Evolutionary conservation across 2,329 filamentous ascomycete genomes (phyloP).

Genomic region (Microsporum ferrugineum): DNA sequence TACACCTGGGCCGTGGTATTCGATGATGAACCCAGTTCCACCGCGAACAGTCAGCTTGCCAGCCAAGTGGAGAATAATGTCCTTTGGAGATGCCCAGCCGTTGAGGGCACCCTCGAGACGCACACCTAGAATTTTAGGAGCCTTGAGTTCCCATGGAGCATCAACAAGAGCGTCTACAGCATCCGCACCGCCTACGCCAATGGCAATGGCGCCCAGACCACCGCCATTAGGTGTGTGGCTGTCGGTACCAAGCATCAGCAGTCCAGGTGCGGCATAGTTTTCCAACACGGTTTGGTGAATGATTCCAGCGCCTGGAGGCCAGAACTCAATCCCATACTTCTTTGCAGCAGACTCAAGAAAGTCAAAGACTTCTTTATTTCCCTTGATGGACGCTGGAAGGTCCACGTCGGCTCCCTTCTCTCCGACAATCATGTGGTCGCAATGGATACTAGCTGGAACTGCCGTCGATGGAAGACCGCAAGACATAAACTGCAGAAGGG

Average conservation of each 20-base stretch:
- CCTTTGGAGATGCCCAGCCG: conserved; percentile 91
- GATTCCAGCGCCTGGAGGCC: conserved; percentile 86
- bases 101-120: conserved; percentile 69
- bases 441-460: conserved; percentile 94
- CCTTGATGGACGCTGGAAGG: conserved; percentile 69
- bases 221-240: conserved; percentile 97
- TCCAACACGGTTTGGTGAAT: conserved; percentile 97
- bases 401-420: conserved; percentile 81
- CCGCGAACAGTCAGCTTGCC: conserved; percentile 85
- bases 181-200: conserved; percentile 93
- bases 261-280: conserved; percentile 90
- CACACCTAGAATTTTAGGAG: conserved; percentile 80
- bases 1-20: conserved; percentile 85
- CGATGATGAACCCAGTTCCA: conserved; percentile 87
- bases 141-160: conserved; percentile 94
- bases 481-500: conserved; percentile 94
- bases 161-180: conserved; percentile 94
- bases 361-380: conserved; percentile 95
- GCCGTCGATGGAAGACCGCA: conserved; percentile 81
- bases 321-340: conserved; percentile 91
- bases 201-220: conserved; percentile 82
- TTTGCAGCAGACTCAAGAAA: conserved; percentile 87
- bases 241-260: conserved; percentile 99
- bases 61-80: conserved; percentile 82
- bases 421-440: conserved; percentile 97